Evolutionary conservation across 208 protist genomes (phyloP).

Genomic region (Borovskyia barvae): DNA sequence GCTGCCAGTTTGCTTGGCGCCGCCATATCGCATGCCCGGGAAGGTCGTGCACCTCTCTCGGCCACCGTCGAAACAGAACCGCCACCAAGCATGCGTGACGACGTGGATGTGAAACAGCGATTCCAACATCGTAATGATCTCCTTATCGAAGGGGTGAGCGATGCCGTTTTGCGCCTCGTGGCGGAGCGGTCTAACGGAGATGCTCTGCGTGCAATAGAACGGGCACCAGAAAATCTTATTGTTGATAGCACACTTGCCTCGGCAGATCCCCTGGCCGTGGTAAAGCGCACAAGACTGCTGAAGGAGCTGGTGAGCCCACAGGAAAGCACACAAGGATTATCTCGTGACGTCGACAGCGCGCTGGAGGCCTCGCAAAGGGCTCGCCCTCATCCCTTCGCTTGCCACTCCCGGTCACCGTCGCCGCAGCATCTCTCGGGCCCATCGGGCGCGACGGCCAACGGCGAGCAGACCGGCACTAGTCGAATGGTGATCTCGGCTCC

Average conservation of each 20-base stretch:
- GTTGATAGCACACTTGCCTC: conserved; percentile 45
- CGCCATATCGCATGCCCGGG: too few species aligned
- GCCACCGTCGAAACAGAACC: too few species aligned
- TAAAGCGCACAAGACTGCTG: conserved; percentile 28
- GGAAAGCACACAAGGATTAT: too few species aligned
- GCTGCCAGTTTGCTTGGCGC: too few species aligned
- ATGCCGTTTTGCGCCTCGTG: conserved; percentile 90
- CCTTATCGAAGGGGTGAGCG: conserved; percentile 89
- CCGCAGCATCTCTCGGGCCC: too few species aligned
- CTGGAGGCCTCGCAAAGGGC: background rate
- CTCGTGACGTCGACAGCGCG: too few species aligned
- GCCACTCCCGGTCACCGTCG: background rate
- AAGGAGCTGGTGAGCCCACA: conserved; percentile 12
- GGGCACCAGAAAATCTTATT: conserved; percentile 74
- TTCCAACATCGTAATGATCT: conserved; percentile 89
- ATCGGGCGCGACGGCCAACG: too few species aligned
- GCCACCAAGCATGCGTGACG: too few species aligned
- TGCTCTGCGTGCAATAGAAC: conserved; percentile 69
- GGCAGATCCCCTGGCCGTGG: conserved; percentile 1
- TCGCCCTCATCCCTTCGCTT: background rate
- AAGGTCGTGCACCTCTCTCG: too few species aligned
- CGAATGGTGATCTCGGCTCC: background rate
- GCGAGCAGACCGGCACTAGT: too few species aligned
- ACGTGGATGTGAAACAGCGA: conserved; percentile 18
- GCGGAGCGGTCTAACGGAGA: conserved; percentile 79